Evolutionary conservation across 495 filamentous ascomycete species (phyloP), one percentile per base, ranked within the genome.

Genomic region (Tuber melanosporum): DNA sequence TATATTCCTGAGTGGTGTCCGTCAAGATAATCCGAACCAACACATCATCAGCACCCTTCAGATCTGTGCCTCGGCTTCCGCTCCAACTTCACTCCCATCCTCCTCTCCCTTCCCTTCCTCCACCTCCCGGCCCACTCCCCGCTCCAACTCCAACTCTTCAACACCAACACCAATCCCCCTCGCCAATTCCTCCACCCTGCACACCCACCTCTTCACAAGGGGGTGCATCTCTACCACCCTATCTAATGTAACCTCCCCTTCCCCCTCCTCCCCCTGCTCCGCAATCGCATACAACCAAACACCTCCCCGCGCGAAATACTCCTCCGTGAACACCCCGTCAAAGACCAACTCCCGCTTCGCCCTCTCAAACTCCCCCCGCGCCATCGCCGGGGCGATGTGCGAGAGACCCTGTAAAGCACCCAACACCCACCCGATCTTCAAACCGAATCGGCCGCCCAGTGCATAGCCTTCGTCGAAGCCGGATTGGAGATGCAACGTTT

Each of bases 391-490:
- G 32, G 71, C 52, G 39, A 79, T 62, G 71, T 82, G 73, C 70
- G 74, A 71, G 82, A 86, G 83, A 73, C 84, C 69, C 79, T 78
- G 69, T 69, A 83, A 71, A 76, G 83, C 82, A 2, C 76, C 80
- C 20, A 84, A 78, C 47, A 83, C 83, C 82, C 75, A 84, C 43
- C 85, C 85, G 9, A 86, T 82, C 71, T 80, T 85, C 36, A 83
- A 85, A 3, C 95, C 95, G 44, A 97, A 84, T 42, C 89, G 87
- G 4, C 93, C 94, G 46, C 95, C 95, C 3, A 97, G 86, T 2
- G 87, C 84, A 77, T 92, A 98, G 0, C 94, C 94, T 74, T 94
- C 91, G 83, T 98, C 95, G 82, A 98, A 98, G 10, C 95, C 95
- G 26, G 84, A 84, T 82, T 98, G 95, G 19, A 96, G 88, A 77